Evolutionary conservation across 257 asterid genomes (phyloP), one percentile per base, ranked within the genome.

Genomic region (Avicennia marina): DNA sequence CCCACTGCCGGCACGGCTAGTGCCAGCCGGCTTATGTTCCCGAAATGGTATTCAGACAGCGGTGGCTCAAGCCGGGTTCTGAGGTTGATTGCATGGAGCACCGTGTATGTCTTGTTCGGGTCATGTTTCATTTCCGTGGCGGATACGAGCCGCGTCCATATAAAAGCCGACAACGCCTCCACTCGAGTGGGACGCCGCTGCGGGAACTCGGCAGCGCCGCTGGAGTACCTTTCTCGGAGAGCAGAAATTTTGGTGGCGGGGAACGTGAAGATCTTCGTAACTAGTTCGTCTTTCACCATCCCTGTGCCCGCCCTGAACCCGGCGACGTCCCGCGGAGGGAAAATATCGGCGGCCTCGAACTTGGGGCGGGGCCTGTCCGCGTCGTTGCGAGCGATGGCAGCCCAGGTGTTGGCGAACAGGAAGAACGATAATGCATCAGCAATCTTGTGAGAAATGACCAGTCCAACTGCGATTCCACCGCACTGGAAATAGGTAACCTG

Each of bases 51-150:
- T 1, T 60, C 72, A 0, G 78, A 25, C 54, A 74, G 20, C 0
- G 75, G 78, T 6, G 84, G 79, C 6, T 68, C 72, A 0, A 53
- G 13, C 48, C 65, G 53, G 39, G 45, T 68, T 38, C 81, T 44
- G 6, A 77, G 45, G 66, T 81, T 81, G 0, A 81, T 72, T 1
- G 80, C 74, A 3, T 77, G 84, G 42, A 52, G 65, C 22, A 81
- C 64, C 1, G 52, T 65, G 43, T 55, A 47, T 0, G 65, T 40
- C 63, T 61, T 76, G n/a, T 62, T 36, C 25, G 68, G 75, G 51
- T 71, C 73, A 32, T 56, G 50, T 29, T 32, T 43, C 0, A 8
- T n/a, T 2, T 66, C 66, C 25, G 55, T 64, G 10, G 71, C 54
- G 1, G 66, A 32, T 18, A 69, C 24, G 50, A 58, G 73, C 55